Base-by-base conservation (phyloP, 2,329 filamentous ascomycete genomes). In the Trichoderma arundinaceum region DNA sequence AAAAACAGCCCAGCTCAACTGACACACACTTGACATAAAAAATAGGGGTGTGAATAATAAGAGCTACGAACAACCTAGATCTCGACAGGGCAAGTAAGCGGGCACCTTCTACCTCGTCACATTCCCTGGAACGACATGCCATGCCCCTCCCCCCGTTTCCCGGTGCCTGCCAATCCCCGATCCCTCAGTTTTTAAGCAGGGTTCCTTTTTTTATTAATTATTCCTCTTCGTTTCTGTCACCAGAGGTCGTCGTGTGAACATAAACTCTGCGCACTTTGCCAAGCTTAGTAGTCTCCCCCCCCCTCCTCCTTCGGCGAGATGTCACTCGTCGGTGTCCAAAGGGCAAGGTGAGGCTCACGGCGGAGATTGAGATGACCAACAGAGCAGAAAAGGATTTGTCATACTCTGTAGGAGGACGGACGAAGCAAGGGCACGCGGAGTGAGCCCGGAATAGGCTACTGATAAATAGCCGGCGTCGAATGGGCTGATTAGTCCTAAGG, bases 51-150 rank as follows among this genome's bases (percentile, higher is more conserved):
- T 58, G 54, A 46, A 33, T 17, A n/a, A 35, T 46, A 44, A 46
- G 32, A 58, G 43, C 28, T 58, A 46, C 13, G 54, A 19, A n/a
- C 12, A 33, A 35, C 41, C 41, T 19, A 58, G 41, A 35, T 46
- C 41, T 46, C 39, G n/a, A 33, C 19, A 43, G 19, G 38, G 33
- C 22, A 39, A 43, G 58, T 61, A 61, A 61, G 58, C 58, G 58
- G 58, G 58, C 58, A 61, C 58, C 44, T 48, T 28, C 19, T 32
- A 32, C 22, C 46, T 19, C 32, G 13, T 33, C 49, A 52, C 49
- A 35, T 33, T 10, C 15, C 49, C 49, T 35, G 2, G 1, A n/a
- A 17, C 10, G 17, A 19, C 44, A 19, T 2, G 44, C 17, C 17
- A n/a, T n/a, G n/a, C n/a, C n/a, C n/a, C n/a, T n/a, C n/a, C n/a